These are phyloP conservation scores for Dalbergia oliveri DNA, from an alignment of 306 rosid species.

Conservation along the genomic window DNA sequence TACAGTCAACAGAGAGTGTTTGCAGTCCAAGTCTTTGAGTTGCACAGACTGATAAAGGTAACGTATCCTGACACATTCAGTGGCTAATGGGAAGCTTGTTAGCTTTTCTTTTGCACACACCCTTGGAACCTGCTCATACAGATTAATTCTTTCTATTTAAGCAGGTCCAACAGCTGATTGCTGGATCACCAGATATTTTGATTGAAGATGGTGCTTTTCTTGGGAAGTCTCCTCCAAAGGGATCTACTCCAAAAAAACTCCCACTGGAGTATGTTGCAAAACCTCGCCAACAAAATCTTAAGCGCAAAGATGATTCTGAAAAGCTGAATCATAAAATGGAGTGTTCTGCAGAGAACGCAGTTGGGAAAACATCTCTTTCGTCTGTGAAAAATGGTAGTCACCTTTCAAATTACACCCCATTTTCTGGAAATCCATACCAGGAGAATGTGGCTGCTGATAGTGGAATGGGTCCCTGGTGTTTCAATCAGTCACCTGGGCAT, in stretches of 20 bases:
- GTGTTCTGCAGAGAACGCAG: slow-evolving; percentile 88
- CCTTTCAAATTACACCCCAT: slow-evolving; percentile 61
- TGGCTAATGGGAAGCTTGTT: slow-evolving; percentile 41
- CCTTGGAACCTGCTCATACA: neutral
- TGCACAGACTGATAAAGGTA: slow-evolving; percentile 83
- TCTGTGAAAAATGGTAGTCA: slow-evolving; percentile 65
- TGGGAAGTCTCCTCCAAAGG: slow-evolving; percentile 65
- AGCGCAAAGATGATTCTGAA: slow-evolving; percentile 65
- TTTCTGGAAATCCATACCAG: slow-evolving; percentile 60
- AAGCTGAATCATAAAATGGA: slow-evolving; percentile 72
- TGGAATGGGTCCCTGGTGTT: slow-evolving; percentile 73
- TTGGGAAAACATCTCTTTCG: slow-evolving; percentile 71
- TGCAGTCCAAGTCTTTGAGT: slow-evolving; percentile 83
- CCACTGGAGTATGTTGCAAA: slow-evolving; percentile 57
- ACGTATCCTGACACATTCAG: slow-evolving; percentile 45
- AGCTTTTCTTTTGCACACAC: slow-evolving; percentile 26
- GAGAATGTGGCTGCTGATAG: slow-evolving; percentile 56
- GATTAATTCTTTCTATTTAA: slow-evolving; percentile 41
- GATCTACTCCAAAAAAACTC: slow-evolving; percentile 63
- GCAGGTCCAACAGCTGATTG: slow-evolving; percentile 94
- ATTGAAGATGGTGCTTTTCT: slow-evolving; percentile 72
- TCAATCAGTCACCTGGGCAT: slow-evolving; percentile 77
- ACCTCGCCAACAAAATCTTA: slow-evolving; percentile 48
- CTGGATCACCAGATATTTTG: slow-evolving; percentile 85
- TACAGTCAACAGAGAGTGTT: slow-evolving; percentile 87